A percentile compares a stretch with the other conserved stretches of the same genome.
phyloP scores from a whole-genome alignment of 345 rosid genomes.

The Kandelia obovata region DNA sequence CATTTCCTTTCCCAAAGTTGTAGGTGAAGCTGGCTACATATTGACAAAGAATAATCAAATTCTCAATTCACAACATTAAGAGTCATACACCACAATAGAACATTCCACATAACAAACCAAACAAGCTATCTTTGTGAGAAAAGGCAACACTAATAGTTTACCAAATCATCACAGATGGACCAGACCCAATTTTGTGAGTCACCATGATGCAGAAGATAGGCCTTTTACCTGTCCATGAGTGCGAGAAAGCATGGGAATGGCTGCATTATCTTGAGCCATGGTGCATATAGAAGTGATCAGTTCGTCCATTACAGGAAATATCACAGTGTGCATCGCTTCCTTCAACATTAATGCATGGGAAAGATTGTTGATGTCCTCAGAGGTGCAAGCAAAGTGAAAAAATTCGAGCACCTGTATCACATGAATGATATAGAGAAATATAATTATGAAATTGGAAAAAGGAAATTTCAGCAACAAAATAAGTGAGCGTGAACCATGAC shows the following conservation, averaged over 20 bases:
- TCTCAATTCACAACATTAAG: background rate
- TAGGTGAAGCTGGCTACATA: constrained; percentile 89
- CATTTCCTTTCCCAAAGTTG: constrained; percentile 95
- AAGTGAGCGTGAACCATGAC: background rate
- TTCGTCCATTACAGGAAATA: constrained; percentile 72
- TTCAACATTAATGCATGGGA: constrained; percentile 89
- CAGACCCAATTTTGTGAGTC: no score
- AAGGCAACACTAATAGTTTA: no score
- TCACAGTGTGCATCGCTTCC: constrained; percentile 55
- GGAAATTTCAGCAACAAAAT: background rate
- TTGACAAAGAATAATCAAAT: constrained; percentile 9
- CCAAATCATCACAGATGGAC: no score
- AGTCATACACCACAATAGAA: background rate
- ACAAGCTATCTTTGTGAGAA: constrained; percentile 9
- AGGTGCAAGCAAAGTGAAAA: constrained; percentile 95
- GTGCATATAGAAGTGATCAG: constrained; percentile 52
- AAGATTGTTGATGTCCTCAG: constrained; percentile 94
- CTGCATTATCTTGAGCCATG: constrained; percentile 65
- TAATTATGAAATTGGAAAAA: background rate
- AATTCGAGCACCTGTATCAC: constrained; percentile 74
- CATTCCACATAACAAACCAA: background rate
- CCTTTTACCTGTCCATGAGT: constrained; percentile 91
- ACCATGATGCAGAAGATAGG: background rate
- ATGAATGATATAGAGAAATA: background rate
- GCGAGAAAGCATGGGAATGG: constrained; percentile 85